Percentiles rank a stretch among this genome's conserved stretches.
These are phyloP conservation scores for Naganishia vaughanmartiniae DNA, from an alignment of 768 basidiomycete genomes.

Conservation along the genomic window DNA sequence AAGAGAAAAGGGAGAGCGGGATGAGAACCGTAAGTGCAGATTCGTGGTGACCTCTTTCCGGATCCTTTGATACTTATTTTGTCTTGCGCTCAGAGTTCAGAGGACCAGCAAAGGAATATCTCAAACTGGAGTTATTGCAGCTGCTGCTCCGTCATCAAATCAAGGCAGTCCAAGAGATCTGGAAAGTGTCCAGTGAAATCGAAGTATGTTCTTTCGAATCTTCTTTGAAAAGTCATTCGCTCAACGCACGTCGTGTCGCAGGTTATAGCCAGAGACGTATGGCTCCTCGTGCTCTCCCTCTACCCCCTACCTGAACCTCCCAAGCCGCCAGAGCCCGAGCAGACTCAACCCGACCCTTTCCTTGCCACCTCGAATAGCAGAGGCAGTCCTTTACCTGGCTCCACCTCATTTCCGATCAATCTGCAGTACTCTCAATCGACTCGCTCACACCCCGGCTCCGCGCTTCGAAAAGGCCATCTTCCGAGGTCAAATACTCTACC, in stretches of 20 bases:
- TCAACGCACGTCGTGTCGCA: conserved; percentile 22
- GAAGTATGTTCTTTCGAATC: conserved; percentile 29
- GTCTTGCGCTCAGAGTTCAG: conserved; percentile 67
- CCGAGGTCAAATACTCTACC: background rate
- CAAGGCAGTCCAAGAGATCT: conserved; percentile 39
- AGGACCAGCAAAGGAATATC: conserved; percentile 71
- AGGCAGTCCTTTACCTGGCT: background rate
- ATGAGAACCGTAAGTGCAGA: conserved; percentile 61
- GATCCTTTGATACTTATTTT: background rate
- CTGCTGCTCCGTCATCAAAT: conserved; percentile 76
- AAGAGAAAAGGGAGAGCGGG: conserved; percentile 57
- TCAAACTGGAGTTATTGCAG: conserved; percentile 82
- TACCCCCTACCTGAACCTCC: conserved; percentile 34
- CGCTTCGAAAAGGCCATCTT: background rate
- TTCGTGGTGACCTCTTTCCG: background rate
- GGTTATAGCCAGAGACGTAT: conserved; percentile 49
- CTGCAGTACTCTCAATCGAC: background rate
- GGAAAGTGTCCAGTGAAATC: conserved; percentile 42
- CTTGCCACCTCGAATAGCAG: background rate
- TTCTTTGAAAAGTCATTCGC: background rate
- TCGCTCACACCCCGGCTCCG: background rate
- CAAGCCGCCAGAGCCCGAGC: background rate
- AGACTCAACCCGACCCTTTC: background rate
- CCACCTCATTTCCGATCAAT: conserved; percentile 1
- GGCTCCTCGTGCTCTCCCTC: conserved; percentile 46